phyloP scores from a whole-genome alignment of 164 flowering plant species.

The Warburgia ugandensis region DNA sequence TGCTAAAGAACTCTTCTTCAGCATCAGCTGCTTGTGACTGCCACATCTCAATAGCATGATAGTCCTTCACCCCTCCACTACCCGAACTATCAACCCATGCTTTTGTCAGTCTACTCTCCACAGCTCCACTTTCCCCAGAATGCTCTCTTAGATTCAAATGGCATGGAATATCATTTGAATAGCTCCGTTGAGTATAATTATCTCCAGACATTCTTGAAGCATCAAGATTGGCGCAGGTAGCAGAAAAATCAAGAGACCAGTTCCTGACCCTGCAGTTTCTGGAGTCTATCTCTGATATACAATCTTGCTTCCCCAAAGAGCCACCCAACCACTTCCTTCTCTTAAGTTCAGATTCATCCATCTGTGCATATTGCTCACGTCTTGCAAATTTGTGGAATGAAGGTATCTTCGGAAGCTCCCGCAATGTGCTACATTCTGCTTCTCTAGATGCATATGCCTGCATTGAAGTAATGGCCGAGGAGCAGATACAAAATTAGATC shows the following conservation, averaged over 20 bases:
- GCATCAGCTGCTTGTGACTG: constrained; percentile 94
- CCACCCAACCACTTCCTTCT: constrained; percentile 68
- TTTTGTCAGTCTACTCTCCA: constrained; percentile 61
- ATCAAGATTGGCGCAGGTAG: constrained; percentile 70
- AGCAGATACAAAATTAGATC: too few relatives aligned
- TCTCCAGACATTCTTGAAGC: constrained; percentile 58
- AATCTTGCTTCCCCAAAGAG: constrained; percentile 72
- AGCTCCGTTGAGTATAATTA: constrained; percentile 65
- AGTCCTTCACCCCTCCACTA: constrained; percentile 72
- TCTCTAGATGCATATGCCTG: constrained; percentile 89
- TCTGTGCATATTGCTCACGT: constrained; percentile 76
- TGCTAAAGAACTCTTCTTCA: constrained; percentile 46
- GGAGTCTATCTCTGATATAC: constrained; percentile 90
- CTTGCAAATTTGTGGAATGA: constrained; percentile 96
- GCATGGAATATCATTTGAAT: constrained; percentile 58
- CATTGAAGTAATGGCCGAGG: not conserved
- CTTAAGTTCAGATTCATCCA: constrained; percentile 65
- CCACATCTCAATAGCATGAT: constrained; percentile 94
- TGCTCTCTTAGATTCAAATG: constrained; percentile 64
- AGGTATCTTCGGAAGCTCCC: constrained; percentile 92
- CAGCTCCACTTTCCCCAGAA: constrained; percentile 88
- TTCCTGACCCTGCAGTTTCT: constrained; percentile 90
- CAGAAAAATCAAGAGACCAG: constrained; percentile 96
- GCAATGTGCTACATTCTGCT: constrained; percentile 39
- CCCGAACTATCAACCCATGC: constrained; percentile 95